Evolutionary conservation across 2,329 filamentous ascomycete genomes (phyloP).

Genomic region (Helotiales sp.): DNA sequence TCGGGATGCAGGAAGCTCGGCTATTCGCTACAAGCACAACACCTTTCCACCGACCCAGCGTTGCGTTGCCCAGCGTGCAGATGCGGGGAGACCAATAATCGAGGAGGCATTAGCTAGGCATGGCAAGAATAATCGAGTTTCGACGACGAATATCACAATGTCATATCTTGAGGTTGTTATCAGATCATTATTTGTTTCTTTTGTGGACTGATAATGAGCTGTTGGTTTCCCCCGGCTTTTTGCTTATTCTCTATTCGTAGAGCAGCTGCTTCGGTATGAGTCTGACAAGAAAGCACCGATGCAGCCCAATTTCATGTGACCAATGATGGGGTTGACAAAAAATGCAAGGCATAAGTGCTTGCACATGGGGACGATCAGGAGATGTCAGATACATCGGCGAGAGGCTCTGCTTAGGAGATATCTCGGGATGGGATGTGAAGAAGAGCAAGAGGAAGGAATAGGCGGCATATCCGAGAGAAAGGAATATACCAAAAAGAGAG

Average conservation of each 20-base stretch:
- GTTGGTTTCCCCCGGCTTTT: no score
- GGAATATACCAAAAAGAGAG: no score
- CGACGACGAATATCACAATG: not conserved
- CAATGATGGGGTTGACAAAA: not conserved
- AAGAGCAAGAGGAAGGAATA: no score
- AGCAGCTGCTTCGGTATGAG: no score
- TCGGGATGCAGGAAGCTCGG: conserved; percentile 11
- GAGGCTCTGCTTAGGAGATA: not conserved
- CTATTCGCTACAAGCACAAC: conserved; percentile 1
- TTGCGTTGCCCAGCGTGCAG: conserved; percentile 6
- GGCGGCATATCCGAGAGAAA: no score
- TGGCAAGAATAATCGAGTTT: not conserved
- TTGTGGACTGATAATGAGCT: conserved; percentile 5
- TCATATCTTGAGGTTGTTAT: no score
- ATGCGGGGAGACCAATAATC: conserved; percentile 4
- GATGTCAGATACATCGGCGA: not conserved
- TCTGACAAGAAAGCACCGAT: conserved; percentile 2
- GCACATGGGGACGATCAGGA: not conserved
- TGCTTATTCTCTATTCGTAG: no score
- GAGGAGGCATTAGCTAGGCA: not conserved
- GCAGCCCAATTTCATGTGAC: not conserved
- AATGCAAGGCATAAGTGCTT: conserved; percentile 1
- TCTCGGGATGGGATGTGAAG: not conserved
- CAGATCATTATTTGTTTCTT: conserved; percentile 3
- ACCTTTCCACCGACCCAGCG: no score